Evolutionary conservation across 2,329 filamentous ascomycete species (phyloP).

Genomic region (Ophiocordyceps robertsii): DNA sequence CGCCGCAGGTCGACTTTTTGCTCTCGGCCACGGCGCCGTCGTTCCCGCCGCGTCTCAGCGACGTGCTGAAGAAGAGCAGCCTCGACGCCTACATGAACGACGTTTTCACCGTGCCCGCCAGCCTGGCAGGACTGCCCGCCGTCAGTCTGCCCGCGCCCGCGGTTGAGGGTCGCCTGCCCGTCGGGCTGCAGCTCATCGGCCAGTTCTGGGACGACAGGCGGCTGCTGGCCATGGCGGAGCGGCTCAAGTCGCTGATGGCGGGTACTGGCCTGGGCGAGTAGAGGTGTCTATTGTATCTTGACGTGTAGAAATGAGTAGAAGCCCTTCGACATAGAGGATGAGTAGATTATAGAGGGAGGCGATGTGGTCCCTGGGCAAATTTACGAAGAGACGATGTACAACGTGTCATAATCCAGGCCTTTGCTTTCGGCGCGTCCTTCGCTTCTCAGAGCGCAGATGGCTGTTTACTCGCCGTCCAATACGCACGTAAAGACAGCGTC

Average conservation of each 20-base stretch:
- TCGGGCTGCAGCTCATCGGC: constrained; percentile 64
- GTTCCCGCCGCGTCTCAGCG: constrained; percentile 49
- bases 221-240: constrained; percentile 44
- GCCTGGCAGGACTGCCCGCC: constrained; percentile 78
- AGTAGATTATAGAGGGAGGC: too few relatives aligned
- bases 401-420: too few relatives aligned
- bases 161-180: constrained; percentile 17
- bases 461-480: too few relatives aligned
- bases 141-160: constrained; percentile 56
- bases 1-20: constrained; percentile 66
- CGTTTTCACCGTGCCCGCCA: constrained; percentile 90
- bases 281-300: too few relatives aligned
- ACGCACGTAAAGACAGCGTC: too few relatives aligned
- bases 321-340: too few relatives aligned
- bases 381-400: too few relatives aligned
- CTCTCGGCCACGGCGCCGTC: constrained; percentile 79
- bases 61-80: constrained; percentile 39
- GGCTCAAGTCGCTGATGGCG: constrained; percentile 6
- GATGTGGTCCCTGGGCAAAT: too few relatives aligned
- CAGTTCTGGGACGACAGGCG: constrained; percentile 65
- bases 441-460: too few relatives aligned
- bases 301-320: too few relatives aligned
- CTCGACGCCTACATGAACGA: constrained; percentile 86
- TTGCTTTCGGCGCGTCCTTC: too few relatives aligned
- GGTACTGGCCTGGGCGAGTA: too few relatives aligned